Evolutionary conservation across 345 rosid species (phyloP).

Genomic region (Limnanthes douglasii): DNA sequence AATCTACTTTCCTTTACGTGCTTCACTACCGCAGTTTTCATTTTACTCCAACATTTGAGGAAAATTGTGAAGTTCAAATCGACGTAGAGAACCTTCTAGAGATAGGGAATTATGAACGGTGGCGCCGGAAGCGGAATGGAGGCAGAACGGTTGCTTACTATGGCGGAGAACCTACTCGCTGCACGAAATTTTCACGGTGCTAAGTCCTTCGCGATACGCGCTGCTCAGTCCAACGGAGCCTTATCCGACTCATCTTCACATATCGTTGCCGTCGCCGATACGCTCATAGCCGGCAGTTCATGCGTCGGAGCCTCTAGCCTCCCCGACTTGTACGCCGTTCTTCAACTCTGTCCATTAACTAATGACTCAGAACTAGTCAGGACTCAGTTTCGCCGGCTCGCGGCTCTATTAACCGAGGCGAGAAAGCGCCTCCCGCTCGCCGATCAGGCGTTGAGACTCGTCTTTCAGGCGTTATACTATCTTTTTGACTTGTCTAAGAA

Average conservation of each 20-base stretch:
- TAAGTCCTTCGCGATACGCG: conserved; percentile 63
- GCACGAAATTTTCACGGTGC: conserved; percentile 69
- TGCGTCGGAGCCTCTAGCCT: conserved; percentile 10
- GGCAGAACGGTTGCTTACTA: conserved; percentile 61
- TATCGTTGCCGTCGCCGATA: conserved; percentile 74
- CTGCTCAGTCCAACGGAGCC: conserved; percentile 59
- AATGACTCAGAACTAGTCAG: conserved; percentile 50
- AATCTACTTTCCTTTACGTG: no score
- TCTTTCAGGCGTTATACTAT: conserved; percentile 70
- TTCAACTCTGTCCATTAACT: conserved; percentile 55
- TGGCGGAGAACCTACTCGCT: conserved; percentile 60
- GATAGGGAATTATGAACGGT: no score
- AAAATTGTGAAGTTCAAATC: no score
- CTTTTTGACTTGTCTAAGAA: conserved; percentile 55
- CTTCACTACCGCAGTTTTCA: no score
- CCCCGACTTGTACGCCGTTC: conserved; percentile 65
- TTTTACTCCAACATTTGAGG: no score
- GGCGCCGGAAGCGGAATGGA: conserved; percentile 27
- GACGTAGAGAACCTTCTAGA: no score
- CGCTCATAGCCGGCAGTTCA: conserved; percentile 53
- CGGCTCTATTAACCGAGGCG: conserved; percentile 43
- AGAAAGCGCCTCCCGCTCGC: conserved; percentile 46
- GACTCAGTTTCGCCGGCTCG: conserved; percentile 65
- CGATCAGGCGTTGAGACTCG: conserved; percentile 52
- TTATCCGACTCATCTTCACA: conserved; percentile 37